A percentile compares a stretch with the other conserved stretches of the same genome.
These are phyloP conservation scores for Paraphaeosphaeria minitans DNA, from an alignment of 2,329 filamentous ascomycete species.

Conservation along the genomic window DNA sequence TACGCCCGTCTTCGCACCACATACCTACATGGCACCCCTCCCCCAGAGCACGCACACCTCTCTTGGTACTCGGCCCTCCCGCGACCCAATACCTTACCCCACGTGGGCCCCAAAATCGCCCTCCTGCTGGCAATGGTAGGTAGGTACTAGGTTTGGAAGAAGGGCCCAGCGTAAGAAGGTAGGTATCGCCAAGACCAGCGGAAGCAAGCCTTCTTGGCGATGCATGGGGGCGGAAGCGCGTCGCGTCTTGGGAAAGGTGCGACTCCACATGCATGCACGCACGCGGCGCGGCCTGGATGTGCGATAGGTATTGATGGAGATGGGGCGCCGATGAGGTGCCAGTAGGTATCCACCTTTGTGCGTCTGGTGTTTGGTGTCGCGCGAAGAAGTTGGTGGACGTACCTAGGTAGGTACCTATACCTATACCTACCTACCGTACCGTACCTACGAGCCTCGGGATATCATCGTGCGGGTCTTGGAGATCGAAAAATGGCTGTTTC, in stretches of 20 bases:
- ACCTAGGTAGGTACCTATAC: too few species aligned
- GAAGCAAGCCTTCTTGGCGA: background rate
- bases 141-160: too few species aligned
- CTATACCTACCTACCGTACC: too few species aligned
- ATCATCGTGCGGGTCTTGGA: background rate
- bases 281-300: background rate
- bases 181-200: background rate
- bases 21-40: too few species aligned
- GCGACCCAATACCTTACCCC: too few species aligned
- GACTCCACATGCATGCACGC: background rate
- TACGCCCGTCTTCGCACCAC: too few species aligned
- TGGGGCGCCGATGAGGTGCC: background rate
- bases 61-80: too few species aligned
- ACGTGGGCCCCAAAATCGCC: too few species aligned
- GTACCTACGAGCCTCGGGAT: background rate
- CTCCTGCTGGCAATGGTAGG: too few species aligned
- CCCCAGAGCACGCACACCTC: too few species aligned
- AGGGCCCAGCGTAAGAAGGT: too few species aligned
- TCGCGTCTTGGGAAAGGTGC: background rate
- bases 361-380: background rate
- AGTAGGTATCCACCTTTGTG: background rate
- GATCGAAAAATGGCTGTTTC: too few species aligned
- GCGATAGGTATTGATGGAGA: background rate
- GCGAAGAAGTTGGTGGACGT: background rate
- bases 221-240: background rate